Conservation (phyloP, 768 basidiomycete species). For the Tulasnella sp. region DNA sequence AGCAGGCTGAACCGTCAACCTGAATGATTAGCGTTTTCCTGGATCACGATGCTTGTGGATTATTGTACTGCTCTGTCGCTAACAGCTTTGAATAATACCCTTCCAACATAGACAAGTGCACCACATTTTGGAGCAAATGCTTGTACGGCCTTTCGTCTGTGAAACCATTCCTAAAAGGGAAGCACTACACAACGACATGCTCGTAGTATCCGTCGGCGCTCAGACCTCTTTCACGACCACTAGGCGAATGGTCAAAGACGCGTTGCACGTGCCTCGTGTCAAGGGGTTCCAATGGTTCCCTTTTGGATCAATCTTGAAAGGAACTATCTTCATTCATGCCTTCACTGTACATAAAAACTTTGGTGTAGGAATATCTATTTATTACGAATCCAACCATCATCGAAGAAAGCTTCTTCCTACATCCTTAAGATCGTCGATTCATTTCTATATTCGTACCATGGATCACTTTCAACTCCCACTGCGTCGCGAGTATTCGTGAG, state of each 20-base stretch:
- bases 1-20: conserved; percentile 9
- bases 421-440: background rate
- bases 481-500: background rate
- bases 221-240: background rate
- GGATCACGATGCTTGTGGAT: background rate
- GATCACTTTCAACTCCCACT: background rate
- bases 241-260: background rate
- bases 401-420: background rate
- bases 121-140: background rate
- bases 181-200: background rate
- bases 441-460: too few species aligned
- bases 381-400: background rate
- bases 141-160: background rate
- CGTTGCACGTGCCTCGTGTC: background rate
- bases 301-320: background rate
- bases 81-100: background rate
- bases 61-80: background rate
- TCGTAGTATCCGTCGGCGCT: background rate
- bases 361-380: background rate
- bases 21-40: background rate
- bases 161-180: background rate
- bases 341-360: background rate
- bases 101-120: background rate
- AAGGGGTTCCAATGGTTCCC: background rate
- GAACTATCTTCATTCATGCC: background rate